Conservation (phyloP, 257 asterid species). For the Cynanchum wilfordii region DNA sequence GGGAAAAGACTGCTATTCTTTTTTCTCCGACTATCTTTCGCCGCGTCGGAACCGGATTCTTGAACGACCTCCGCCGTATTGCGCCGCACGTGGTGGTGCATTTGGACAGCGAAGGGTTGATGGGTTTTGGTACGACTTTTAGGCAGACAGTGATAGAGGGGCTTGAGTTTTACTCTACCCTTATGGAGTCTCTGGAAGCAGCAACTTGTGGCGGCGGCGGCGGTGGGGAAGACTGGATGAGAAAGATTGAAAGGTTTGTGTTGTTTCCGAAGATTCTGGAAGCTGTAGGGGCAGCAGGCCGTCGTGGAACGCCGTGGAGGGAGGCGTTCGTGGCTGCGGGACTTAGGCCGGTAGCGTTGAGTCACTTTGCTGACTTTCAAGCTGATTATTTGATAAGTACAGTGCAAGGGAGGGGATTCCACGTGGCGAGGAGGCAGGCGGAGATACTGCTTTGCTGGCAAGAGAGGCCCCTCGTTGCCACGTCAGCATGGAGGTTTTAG, state of each 20-base stretch:
- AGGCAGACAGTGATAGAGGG: conserved; percentile 81
- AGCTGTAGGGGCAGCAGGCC: conserved; percentile 54
- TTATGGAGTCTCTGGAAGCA: conserved; percentile 76
- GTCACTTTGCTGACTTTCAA: conserved; percentile 77
- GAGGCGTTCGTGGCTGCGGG: conserved; percentile 80
- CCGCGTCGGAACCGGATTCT: conserved; percentile 59
- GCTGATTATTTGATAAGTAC: conserved; percentile 75
- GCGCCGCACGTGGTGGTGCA: conserved; percentile 85
- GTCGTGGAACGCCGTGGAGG: conserved; percentile 57
- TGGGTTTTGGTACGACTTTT: conserved; percentile 55
- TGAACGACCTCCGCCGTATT: conserved; percentile 63
- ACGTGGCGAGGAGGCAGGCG: conserved; percentile 69
- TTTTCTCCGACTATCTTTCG: conserved; percentile 71
- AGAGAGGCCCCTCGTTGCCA: conserved; percentile 76
- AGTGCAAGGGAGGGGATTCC: conserved; percentile 78
- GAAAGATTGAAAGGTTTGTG: conserved; percentile 64
- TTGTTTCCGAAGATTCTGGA: conserved; percentile 69
- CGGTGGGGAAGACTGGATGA: conserved; percentile 54
- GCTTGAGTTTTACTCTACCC: conserved; percentile 72
- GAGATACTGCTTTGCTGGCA: conserved; percentile 99
- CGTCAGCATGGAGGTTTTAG: conserved; percentile 86
- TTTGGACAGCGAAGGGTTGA: conserved; percentile 65
- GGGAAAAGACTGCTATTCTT: conserved; percentile 62
- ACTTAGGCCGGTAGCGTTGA: conserved; percentile 67
- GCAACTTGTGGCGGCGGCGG: conserved; percentile 39